Evolutionary conservation across 768 basidiomycete species (phyloP), one percentile per base, ranked within the genome.

Genomic region (Amanita phalloides): DNA sequence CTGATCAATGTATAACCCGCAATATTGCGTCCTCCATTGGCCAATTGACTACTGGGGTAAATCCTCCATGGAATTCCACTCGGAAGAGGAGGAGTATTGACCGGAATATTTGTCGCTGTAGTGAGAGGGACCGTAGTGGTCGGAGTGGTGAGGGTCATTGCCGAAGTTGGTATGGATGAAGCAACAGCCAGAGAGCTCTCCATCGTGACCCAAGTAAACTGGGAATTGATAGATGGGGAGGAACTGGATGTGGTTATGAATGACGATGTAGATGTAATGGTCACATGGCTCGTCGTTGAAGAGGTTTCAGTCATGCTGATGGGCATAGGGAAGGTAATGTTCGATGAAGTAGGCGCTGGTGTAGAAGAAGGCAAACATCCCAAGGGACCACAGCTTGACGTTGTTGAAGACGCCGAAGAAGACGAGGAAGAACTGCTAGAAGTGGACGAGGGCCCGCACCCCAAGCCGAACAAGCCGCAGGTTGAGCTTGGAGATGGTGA

Each of bases 61-160:
- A 90, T 87, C 53, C 74, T 68, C 11, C 57, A 64, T n/a, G 89
- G 84, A 9, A 88, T 66, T 48, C 73, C 74, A 0, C 71, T 64
- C 0, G 88, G 87, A 10, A 89, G 68, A 0, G 78, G 54, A 0
- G 68, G 65, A 32, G 53, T 56, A 20, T 53, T 53, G n/a, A 65
- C 49, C 0, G 62, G 60, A 9, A 62, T 60, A 7, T 66, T 61
- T 1, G 65, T 56, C 3, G 62, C 55, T 1, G 62, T 21, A 28
- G 57, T 54, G 3, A 60, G 57, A 7, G 55, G 30, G 44, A 67
- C 21, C 0, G 70, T 68, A 4, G 71, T 71, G 1, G 72, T 68
- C 2, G 68, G 64, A 48, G 64, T 62, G 2, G 73, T 73, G 5
- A 73, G 55, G 4, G 71, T 66, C 9, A 47, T 28, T 1, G 46